Evolutionary conservation across 73 alveolate species (phyloP).

Genomic region (Uronychia setigera): DNA sequence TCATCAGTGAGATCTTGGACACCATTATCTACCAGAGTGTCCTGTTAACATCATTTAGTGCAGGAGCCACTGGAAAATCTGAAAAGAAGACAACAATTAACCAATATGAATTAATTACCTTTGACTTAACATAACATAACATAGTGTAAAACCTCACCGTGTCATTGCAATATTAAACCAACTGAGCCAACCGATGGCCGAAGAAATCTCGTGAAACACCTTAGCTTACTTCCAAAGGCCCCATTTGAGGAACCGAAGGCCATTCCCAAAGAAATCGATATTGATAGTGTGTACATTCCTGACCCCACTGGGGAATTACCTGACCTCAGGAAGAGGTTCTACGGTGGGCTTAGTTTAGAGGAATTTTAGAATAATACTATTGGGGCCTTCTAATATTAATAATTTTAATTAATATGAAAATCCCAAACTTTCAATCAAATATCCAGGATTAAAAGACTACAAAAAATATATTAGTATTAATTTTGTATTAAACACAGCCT

Average conservation of each 20-base stretch:
- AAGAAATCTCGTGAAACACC: slow-evolving; percentile 69
- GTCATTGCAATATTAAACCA: no score
- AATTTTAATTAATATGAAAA: neutral
- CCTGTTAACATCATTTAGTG: no score
- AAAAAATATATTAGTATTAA: no score
- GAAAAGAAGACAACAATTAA: no score
- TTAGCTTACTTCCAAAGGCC: slow-evolving; percentile 82
- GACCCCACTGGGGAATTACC: slow-evolving; percentile 44
- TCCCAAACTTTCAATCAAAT: neutral
- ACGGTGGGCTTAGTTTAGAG: slow-evolving; percentile 39
- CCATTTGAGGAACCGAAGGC: slow-evolving; percentile 23
- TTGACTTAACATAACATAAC: no score
- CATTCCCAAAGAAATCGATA: slow-evolving; percentile 20
- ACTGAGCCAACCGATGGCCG: slow-evolving; percentile 37
- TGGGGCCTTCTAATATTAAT: slow-evolving; percentile 11
- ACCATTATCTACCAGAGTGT: no score
- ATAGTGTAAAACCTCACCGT: no score
- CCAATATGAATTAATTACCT: no score
- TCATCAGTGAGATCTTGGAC: no score
- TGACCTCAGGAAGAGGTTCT: slow-evolving; percentile 27
- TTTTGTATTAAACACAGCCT: neutral
- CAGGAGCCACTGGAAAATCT: no score
- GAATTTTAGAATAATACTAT: slow-evolving; percentile 41
- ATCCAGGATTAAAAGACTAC: neutral
- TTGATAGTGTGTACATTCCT: slow-evolving; percentile 20